Evolutionary conservation across 2,329 filamentous ascomycete genomes (phyloP).

Genomic region (Sodiomyces alkalinus): DNA sequence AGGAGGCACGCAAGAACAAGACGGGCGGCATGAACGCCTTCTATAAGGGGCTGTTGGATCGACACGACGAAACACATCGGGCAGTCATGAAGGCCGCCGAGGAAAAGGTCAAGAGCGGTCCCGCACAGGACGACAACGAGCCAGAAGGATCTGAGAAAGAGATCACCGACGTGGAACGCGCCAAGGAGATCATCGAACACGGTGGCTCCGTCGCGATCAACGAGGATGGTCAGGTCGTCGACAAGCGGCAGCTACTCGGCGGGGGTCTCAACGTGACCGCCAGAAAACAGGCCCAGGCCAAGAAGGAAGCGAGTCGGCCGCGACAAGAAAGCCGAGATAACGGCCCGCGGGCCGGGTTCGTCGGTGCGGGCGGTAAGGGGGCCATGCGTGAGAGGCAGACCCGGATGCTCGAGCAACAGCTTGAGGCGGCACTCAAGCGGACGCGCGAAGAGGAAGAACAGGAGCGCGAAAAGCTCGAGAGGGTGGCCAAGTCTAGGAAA

Average conservation of each 20-base stretch:
- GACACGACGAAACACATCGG: conserved; percentile 53
- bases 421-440: conserved; percentile 58
- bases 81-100: conserved; percentile 55
- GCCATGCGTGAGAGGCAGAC: conserved; percentile 63
- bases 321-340: conserved; percentile 1
- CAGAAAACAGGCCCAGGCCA: conserved; percentile 38
- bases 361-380: conserved; percentile 38
- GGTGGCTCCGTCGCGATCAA: conserved; percentile 52
- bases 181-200: conserved; percentile 49
- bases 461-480: conserved; percentile 43
- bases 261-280: conserved; percentile 61
- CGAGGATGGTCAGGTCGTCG: conserved; percentile 69
- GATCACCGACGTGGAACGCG: conserved; percentile 48
- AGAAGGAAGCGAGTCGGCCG: conserved; percentile 6
- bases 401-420: conserved; percentile 63
- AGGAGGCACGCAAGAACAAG: conserved; percentile 47
- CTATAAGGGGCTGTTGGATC: conserved; percentile 58
- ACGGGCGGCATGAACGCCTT: conserved; percentile 63
- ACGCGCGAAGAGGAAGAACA: conserved; percentile 53
- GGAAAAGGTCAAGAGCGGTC: conserved; percentile 29
- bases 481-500: conserved; percentile 61
- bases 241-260: conserved; percentile 65
- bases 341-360: conserved; percentile 16
- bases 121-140: conserved; percentile 14
- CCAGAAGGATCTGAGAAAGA: conserved; percentile 23